These are phyloP conservation scores for Phytophthora cryptogea DNA, from an alignment of 352 stramenopile genomes.

Conservation along the genomic window DNA sequence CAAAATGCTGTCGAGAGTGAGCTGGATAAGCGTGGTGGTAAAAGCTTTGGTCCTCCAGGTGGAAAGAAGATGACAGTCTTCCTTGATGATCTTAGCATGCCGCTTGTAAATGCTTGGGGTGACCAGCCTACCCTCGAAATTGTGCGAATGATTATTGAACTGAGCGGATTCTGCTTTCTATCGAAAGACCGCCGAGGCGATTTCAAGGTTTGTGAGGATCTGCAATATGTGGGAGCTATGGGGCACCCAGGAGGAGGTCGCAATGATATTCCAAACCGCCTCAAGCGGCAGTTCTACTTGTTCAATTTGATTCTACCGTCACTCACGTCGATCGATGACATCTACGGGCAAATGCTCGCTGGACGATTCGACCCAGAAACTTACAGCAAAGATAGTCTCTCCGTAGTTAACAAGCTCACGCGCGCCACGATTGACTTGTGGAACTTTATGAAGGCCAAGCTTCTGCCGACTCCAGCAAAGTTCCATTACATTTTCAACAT, in stretches of 20 bases:
- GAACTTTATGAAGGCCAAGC: conserved; percentile 97
- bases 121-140: conserved; percentile 98
- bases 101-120: conserved; percentile 98
- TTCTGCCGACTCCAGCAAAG: conserved; percentile 97
- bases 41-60: conserved; percentile 97
- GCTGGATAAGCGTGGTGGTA: conserved; percentile 97
- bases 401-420: conserved; percentile 94
- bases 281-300: conserved; percentile 99
- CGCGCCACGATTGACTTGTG: conserved; percentile 96
- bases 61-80: conserved; percentile 99
- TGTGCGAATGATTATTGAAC: conserved; percentile 96
- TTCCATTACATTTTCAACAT: conserved; percentile 99
- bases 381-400: conserved; percentile 82
- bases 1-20: conserved; percentile 98
- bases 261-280: conserved; percentile 99
- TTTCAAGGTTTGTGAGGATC: conserved; percentile 98
- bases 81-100: conserved; percentile 97
- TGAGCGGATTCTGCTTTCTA: conserved; percentile 97
- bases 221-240: conserved; percentile 98
- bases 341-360: conserved; percentile 98
- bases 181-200: conserved; percentile 98
- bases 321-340: conserved; percentile 98
- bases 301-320: conserved; percentile 98
- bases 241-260: conserved; percentile 96
- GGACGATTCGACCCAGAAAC: conserved; percentile 92